phyloP scores from a whole-genome alignment of 1,139 yeast genomes.

The Kluyveromyces sp. region DNA sequence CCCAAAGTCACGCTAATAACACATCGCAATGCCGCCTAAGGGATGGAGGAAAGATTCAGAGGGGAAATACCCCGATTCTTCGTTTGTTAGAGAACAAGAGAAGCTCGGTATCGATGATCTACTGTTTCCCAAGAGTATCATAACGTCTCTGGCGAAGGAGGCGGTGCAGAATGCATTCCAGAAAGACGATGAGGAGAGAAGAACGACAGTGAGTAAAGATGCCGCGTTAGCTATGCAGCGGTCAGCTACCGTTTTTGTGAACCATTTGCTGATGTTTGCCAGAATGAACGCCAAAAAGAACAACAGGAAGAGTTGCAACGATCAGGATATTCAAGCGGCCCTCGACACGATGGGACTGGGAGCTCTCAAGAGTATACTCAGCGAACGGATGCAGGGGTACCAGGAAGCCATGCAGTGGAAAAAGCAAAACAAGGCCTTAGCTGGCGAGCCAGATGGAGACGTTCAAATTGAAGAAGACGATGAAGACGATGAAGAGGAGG shows the following conservation, averaged over 20 bases:
- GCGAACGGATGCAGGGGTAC: conserved; percentile 26
- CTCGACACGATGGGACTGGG: conserved; percentile 48
- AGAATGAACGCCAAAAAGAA: conserved; percentile 45
- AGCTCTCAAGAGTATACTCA: conserved; percentile 33
- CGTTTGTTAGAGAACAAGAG: conserved; percentile 43
- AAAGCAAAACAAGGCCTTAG: conserved; percentile 20
- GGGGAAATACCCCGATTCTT: conserved; percentile 48
- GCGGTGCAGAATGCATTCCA: conserved; percentile 32
- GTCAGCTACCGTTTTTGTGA: conserved; percentile 67
- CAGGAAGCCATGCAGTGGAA: conserved; percentile 24
- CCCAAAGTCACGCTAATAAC: background rate
- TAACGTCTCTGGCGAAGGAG: conserved; percentile 50
- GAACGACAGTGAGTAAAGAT: conserved; percentile 51
- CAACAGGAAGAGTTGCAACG: conserved; percentile 54
- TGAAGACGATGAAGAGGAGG: conserved; percentile 7
- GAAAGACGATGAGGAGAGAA: conserved; percentile 14
- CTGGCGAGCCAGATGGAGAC: conserved; percentile 22
- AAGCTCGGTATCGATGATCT: conserved; percentile 60
- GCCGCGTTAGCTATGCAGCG: conserved; percentile 61
- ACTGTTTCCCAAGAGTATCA: conserved; percentile 58
- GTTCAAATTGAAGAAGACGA: conserved; percentile 1
- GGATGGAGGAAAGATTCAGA: conserved; percentile 77
- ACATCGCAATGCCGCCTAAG: conserved; percentile 62
- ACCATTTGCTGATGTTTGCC: conserved; percentile 58
- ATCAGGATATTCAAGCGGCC: conserved; percentile 58